These are phyloP conservation scores for Neonectria faginata DNA, from an alignment of 2,329 filamentous ascomycete genomes.

Conservation along the genomic window DNA sequence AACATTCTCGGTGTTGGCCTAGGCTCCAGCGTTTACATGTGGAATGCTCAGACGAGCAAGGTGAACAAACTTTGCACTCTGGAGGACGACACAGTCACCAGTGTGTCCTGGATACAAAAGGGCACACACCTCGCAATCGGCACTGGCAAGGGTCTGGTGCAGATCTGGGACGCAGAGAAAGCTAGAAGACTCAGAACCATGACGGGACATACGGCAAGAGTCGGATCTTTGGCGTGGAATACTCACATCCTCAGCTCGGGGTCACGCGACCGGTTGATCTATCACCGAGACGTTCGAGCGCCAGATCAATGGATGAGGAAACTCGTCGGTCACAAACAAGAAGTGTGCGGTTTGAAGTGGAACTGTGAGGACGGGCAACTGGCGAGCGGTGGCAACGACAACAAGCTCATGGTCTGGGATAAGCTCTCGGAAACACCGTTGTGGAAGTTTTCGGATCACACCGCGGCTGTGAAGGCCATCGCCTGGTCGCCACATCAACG, in stretches of 20 bases:
- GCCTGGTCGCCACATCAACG: constrained; percentile 98
- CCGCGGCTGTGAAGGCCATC: constrained; percentile 96
- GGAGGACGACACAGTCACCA: constrained; percentile 93
- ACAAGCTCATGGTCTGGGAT: constrained; percentile 99
- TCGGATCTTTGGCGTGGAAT: constrained; percentile 97
- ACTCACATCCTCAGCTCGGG: constrained; percentile 97
- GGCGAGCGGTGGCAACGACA: constrained; percentile 96
- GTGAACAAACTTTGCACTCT: constrained; percentile 96
- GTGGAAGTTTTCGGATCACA: constrained; percentile 95
- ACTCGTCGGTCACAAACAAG: constrained; percentile 94
- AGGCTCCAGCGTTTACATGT: constrained; percentile 96
- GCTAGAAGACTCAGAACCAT: constrained; percentile 89
- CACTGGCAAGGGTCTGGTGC: constrained; percentile 92
- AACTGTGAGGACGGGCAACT: constrained; percentile 96
- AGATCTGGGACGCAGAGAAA: constrained; percentile 97
- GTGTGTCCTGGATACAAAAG: constrained; percentile 98
- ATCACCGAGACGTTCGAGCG: constrained; percentile 93
- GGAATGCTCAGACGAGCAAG: constrained; percentile 91
- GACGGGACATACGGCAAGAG: constrained; percentile 94
- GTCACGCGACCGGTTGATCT: constrained; percentile 91
- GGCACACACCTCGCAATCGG: constrained; percentile 96
- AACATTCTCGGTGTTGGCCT: constrained; percentile 94
- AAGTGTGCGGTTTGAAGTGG: constrained; percentile 97
- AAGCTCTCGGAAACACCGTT: constrained; percentile 91
- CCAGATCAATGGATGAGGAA: constrained; percentile 91